Evolutionary conservation across 768 basidiomycete species (phyloP).

Genomic region (Serendipita sp.): DNA sequence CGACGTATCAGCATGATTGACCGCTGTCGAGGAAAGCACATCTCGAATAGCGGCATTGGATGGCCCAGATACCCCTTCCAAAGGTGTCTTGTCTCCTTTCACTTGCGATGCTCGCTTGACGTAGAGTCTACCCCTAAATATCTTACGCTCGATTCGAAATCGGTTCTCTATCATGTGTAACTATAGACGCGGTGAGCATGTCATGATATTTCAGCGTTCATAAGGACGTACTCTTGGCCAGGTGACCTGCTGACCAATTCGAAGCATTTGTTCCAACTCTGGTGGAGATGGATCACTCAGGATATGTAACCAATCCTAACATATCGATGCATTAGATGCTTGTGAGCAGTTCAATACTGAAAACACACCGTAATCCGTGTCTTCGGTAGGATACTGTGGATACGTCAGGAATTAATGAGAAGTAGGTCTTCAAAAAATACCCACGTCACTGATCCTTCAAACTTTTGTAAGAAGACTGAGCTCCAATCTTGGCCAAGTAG

Average conservation of each 20-base stretch:
- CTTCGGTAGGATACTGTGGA: constrained; percentile 61
- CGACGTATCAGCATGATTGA: constrained; percentile 10
- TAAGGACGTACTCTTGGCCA: constrained; percentile 70
- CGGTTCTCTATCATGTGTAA: constrained; percentile 90
- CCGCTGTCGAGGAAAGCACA: constrained; percentile 2
- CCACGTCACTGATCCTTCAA: constrained; percentile 77
- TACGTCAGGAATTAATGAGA: background rate
- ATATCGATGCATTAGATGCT: background rate
- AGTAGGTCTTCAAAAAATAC: constrained; percentile 16
- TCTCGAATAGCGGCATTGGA: constrained; percentile 10
- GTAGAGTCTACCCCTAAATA: constrained; percentile 58
- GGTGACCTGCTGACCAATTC: constrained; percentile 76
- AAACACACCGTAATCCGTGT: constrained; percentile 51
- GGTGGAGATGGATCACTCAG: constrained; percentile 66
- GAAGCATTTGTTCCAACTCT: constrained; percentile 75
- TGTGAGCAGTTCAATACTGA: constrained; percentile 4
- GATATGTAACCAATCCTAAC: constrained; percentile 67
- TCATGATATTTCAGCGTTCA: background rate
- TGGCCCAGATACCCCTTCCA: background rate
- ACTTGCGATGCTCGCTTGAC: constrained; percentile 38
- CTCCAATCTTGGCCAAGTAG: constrained; percentile 92
- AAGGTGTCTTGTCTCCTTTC: constrained; percentile 18
- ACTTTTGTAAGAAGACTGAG: constrained; percentile 86
- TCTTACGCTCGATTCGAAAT: constrained; percentile 67
- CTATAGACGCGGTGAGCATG: constrained; percentile 24